These are phyloP conservation scores for Termitomyces sp. DNA, from an alignment of 768 basidiomycete species.

Conservation along the genomic window DNA sequence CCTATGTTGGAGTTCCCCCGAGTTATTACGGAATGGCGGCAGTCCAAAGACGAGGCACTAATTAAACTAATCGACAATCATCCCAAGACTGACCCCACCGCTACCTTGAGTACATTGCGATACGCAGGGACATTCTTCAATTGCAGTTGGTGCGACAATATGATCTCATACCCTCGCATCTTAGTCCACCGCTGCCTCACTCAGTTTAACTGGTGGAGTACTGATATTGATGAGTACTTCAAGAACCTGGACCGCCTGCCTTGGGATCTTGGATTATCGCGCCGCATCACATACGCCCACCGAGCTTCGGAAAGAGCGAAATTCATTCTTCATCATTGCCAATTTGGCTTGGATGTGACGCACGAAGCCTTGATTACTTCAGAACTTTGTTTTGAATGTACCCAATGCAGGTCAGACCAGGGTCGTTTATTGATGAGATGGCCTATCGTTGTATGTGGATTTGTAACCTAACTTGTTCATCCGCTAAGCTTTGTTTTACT, in stretches of 20 bases:
- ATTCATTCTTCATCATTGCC: constrained; percentile 1
- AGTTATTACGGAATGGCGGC: constrained; percentile 11
- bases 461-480: not conserved
- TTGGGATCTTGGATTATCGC: constrained; percentile 4
- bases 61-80: constrained; percentile 6
- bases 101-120: not conserved
- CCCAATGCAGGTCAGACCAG: not conserved
- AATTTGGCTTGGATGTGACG: not conserved
- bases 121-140: constrained; percentile 9
- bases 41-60: constrained; percentile 10
- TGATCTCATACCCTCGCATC: constrained; percentile 9
- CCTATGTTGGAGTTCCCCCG: constrained; percentile 9
- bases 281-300: not conserved
- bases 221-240: not conserved
- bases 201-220: not conserved
- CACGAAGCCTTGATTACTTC: not conserved
- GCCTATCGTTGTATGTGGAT: constrained; percentile 7
- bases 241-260: not conserved
- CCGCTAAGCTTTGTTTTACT: not conserved
- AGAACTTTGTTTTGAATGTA: constrained; percentile 8
- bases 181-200: constrained; percentile 10
- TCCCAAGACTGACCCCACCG: not conserved
- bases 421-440: constrained; percentile 14
- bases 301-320: not conserved
- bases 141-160: not conserved